Evolutionary conservation across 441 rosid species (phyloP), one percentile per base, ranked within the genome.

Genomic region (Arabidopsis hybrid): DNA sequence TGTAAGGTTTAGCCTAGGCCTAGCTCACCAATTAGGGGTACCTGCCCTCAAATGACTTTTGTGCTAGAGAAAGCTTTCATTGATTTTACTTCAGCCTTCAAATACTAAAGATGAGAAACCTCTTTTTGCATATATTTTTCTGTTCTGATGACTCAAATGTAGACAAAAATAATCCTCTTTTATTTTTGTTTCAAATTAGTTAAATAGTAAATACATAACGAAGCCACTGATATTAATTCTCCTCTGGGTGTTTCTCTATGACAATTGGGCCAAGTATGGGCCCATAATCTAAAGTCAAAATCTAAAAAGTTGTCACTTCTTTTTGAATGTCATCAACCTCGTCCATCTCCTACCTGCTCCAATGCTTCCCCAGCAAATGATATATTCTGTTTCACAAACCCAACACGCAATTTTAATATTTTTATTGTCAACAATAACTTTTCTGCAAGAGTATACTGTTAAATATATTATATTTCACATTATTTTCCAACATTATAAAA

Each of bases 341-440:
- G 72, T 71, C 76, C 68, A 71, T 77, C 76, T 65, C 80, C 72
- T 40, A 65, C 73, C 72, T 65, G 72, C 80, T 77, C 80, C 80
- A 77, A 59, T n/a, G 73, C 61, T 71, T 71, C 80, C 17, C 76
- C 76, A 71, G 68, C 80, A 59, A 71, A 77, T 77, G 80, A 71
- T 55, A 71, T 65, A 65, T 59, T 71, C 80, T 77, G 76, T 59
- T 71, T 52, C 76, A 77, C 73, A 60, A 47, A 49, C 47, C 67
- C 61, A 71, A 58, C 76, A 70, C 53, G 35, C 79, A 35, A 45
- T 43, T 47, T 49, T 52, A 55, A 2, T 60, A 55, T 18, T 31
- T 13, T 67, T 18, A 18, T 32, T 18, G 4, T 47, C 6, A 26
- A 17, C 60, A 18, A 8, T 13, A 21, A 7, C n/a, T 62, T 47